Evolutionary conservation across 2,329 filamentous ascomycete genomes (phyloP).

Genomic region (Aspergillus sp.): DNA sequence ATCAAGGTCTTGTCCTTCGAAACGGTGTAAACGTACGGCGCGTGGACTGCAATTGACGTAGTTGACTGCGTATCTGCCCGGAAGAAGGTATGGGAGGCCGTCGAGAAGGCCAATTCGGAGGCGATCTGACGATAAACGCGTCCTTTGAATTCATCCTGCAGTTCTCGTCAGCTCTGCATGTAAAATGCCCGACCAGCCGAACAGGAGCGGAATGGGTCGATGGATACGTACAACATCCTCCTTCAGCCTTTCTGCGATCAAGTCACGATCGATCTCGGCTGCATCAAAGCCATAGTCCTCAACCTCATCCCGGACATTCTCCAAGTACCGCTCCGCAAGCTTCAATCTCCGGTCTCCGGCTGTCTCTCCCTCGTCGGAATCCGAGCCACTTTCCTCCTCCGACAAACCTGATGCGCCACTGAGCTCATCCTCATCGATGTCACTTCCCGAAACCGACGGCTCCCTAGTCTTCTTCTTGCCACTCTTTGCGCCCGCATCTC

Average conservation of each 20-base stretch:
- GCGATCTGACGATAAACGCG: slow-evolving; percentile 82
- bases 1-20: slow-evolving; percentile 81
- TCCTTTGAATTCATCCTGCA: slow-evolving; percentile 78
- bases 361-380: slow-evolving; percentile 77
- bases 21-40: slow-evolving; percentile 83
- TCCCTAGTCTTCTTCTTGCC: slow-evolving; percentile 57
- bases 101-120: slow-evolving; percentile 68
- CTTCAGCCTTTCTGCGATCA: slow-evolving; percentile 85
- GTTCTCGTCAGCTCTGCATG: slow-evolving; percentile 19
- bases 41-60: slow-evolving; percentile 76
- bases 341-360: slow-evolving; percentile 83
- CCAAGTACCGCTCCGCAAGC: slow-evolving; percentile 87
- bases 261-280: slow-evolving; percentile 85
- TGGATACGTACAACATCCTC: slow-evolving; percentile 70
- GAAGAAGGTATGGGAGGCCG: slow-evolving; percentile 70
- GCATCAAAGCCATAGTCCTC: slow-evolving; percentile 89
- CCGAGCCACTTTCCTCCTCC: slow-evolving; percentile 60
- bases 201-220: not conserved
- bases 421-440: slow-evolving; percentile 67
- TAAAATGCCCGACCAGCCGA: not conserved
- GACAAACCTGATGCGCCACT: slow-evolving; percentile 51
- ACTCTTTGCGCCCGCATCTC: slow-evolving; percentile 38
- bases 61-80: slow-evolving; percentile 75
- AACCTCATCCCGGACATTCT: slow-evolving; percentile 82
- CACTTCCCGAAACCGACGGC: slow-evolving; percentile 86